Percentiles rank a stretch among this genome's conserved stretches.
These are phyloP conservation scores for Omphalea diandra DNA, from an alignment of 441 rosid genomes.

Conservation along the genomic window DNA sequence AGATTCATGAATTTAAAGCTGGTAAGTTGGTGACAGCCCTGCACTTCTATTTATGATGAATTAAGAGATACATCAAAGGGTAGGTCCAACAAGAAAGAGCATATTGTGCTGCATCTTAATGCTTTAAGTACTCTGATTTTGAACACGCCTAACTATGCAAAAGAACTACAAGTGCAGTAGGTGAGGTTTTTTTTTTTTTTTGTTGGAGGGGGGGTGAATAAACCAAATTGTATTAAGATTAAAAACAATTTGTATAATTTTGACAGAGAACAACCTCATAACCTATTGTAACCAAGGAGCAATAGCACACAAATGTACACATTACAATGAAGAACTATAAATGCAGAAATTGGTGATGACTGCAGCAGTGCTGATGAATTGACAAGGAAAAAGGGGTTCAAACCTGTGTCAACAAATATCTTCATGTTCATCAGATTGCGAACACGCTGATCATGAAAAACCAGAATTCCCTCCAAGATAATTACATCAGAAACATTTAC, in stretches of 20 bases:
- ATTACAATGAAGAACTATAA: too few relatives aligned
- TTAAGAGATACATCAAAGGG: not conserved
- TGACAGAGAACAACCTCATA: too few relatives aligned
- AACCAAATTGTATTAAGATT: too few relatives aligned
- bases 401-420: conserved; percentile 96
- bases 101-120: not conserved
- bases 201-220: too few relatives aligned
- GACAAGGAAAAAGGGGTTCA: conserved; percentile 21
- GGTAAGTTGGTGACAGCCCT: not conserved
- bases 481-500: conserved; percentile 98
- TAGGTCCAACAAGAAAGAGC: not conserved
- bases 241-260: too few relatives aligned
- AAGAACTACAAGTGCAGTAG: too few relatives aligned
- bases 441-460: conserved; percentile 86
- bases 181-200: too few relatives aligned
- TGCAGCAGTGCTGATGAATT: conserved; percentile 14
- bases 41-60: not conserved
- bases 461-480: conserved; percentile 93
- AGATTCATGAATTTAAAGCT: not conserved
- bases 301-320: not conserved
- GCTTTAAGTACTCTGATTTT: not conserved
- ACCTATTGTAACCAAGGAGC: too few relatives aligned
- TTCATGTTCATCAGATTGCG: conserved; percentile 92
- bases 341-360: not conserved
- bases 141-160: not conserved